These are phyloP conservation scores for Pontederia paniculata DNA, from an alignment of 176 grass and related monocot genomes.

Conservation along the genomic window DNA sequence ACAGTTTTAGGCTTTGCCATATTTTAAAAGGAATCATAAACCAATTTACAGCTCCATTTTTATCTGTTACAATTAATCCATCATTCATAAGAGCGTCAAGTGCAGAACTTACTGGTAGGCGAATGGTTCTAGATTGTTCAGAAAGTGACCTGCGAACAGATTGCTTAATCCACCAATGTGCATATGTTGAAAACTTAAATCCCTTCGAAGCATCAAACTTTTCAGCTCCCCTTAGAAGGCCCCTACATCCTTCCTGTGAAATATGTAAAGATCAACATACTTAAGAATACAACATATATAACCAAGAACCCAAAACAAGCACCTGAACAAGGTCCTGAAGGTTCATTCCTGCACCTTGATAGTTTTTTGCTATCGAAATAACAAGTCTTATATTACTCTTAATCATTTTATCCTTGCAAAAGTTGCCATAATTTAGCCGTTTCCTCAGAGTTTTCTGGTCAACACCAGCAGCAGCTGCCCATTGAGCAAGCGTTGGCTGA, in stretches of 20 bases:
- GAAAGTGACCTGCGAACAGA: slow-evolving; percentile 66
- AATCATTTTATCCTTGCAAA: slow-evolving; percentile 82
- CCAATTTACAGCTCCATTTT: no score
- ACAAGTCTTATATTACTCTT: slow-evolving; percentile 76
- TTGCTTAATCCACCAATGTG: slow-evolving; percentile 95
- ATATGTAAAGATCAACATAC: slow-evolving; percentile 12
- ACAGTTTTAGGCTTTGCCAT: no score
- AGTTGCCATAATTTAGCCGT: slow-evolving; percentile 43
- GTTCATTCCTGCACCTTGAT: slow-evolving; percentile 36
- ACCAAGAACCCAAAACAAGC: background rate
- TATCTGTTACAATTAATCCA: no score
- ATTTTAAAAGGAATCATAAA: no score
- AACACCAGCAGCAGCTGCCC: slow-evolving; percentile 63
- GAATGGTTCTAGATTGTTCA: slow-evolving; percentile 60
- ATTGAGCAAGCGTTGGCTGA: slow-evolving; percentile 58
- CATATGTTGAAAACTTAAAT: slow-evolving; percentile 95
- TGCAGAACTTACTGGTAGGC: slow-evolving; percentile 49
- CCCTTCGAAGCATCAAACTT: slow-evolving; percentile 87
- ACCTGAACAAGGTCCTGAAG: slow-evolving; percentile 93
- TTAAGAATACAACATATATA: background rate
- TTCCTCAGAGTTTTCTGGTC: slow-evolving; percentile 47
- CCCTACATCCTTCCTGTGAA: slow-evolving; percentile 65
- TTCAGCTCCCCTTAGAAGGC: slow-evolving; percentile 59
- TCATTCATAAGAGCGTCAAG: slow-evolving; percentile 1
- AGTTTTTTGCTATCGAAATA: slow-evolving; percentile 75